These are phyloP conservation scores for Verruconis gallopava DNA, from an alignment of 2,329 filamentous ascomycete species.

Conservation along the genomic window DNA sequence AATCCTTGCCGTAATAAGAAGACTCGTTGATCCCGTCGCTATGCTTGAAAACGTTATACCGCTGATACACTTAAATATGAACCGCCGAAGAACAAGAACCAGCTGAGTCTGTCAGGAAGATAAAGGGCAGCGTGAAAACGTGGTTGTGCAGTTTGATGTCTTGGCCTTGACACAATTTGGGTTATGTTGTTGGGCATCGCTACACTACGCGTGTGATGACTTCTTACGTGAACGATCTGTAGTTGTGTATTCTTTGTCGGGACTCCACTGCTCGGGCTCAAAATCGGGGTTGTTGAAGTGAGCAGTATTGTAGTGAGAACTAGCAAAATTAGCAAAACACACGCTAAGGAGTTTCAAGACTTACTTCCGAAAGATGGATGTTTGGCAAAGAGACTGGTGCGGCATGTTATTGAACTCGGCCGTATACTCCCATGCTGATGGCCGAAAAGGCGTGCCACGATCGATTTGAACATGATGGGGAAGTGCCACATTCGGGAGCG, in stretches of 20 bases:
- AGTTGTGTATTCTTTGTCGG: conserved; percentile 32
- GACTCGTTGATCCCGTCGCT: conserved; percentile 4
- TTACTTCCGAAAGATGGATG: conserved; percentile 37
- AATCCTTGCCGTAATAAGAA: background rate
- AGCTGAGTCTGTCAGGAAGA: too few species aligned
- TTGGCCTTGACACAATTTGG: background rate
- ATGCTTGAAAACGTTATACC: conserved; percentile 5
- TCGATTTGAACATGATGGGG: conserved; percentile 15
- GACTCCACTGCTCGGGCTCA: conserved; percentile 39
- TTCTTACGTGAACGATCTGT: conserved; percentile 25
- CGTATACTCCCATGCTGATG: conserved; percentile 28
- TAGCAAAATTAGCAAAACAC: too few species aligned
- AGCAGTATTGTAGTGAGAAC: conserved; percentile 38
- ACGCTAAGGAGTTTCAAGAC: conserved; percentile 12
- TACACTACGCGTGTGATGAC: conserved; percentile 13
- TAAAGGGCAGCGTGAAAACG: background rate
- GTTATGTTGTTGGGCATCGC: background rate
- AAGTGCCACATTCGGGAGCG: conserved; percentile 9
- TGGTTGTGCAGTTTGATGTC: background rate
- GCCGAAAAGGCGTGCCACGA: conserved; percentile 30
- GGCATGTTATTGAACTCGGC: conserved; percentile 29
- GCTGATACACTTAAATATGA: background rate
- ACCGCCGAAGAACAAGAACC: too few species aligned
- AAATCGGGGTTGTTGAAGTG: conserved; percentile 41
- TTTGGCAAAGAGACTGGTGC: conserved; percentile 30